Percentiles rank a stretch among this genome's conserved stretches.
These are phyloP conservation scores for Backusella australiensis DNA, from an alignment of 192 early-diverging fungal genomes.

Conservation along the genomic window DNA sequence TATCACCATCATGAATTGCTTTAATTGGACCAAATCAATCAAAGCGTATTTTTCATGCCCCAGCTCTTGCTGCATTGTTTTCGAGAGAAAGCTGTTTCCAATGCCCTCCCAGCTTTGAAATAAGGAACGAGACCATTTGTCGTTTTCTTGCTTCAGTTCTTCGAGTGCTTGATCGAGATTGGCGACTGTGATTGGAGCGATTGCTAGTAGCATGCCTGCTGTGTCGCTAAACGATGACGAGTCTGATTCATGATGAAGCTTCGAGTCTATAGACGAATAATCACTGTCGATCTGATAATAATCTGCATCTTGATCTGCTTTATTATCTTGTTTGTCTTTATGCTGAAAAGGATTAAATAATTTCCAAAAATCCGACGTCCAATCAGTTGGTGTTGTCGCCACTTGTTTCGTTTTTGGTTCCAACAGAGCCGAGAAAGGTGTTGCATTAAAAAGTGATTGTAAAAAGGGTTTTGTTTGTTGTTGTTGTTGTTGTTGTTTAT, in stretches of 20 bases:
- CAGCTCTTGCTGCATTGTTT: not conserved
- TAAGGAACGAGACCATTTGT: slow-evolving; percentile 11
- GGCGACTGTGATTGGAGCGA: not conserved
- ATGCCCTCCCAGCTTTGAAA: slow-evolving; percentile 22
- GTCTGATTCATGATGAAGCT: not conserved
- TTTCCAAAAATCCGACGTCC: slow-evolving; percentile 17
- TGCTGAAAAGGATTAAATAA: not conserved
- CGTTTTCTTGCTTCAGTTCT: not conserved
- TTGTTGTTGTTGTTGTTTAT: not conserved
- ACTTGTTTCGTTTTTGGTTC: slow-evolving; percentile 4
- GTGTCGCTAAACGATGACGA: not conserved
- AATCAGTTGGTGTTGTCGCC: not conserved
- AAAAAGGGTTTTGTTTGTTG: slow-evolving; percentile 10
- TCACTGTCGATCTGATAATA: slow-evolving; percentile 22
- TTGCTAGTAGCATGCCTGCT: slow-evolving; percentile 9
- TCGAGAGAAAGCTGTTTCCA: slow-evolving; percentile 14
- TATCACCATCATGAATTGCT: not conserved
- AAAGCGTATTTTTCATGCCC: not conserved
- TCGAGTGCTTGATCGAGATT: not conserved
- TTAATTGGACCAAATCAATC: slow-evolving; percentile 7
- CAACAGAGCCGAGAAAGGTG: not conserved
- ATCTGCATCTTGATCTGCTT: not conserved
- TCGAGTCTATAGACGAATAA: not conserved
- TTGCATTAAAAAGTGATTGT: slow-evolving; percentile 4
- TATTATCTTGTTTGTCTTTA: not conserved